phyloP scores from a whole-genome alignment of 371 early-diverging fungal species.

The Apophysomyces elegans region DNA sequence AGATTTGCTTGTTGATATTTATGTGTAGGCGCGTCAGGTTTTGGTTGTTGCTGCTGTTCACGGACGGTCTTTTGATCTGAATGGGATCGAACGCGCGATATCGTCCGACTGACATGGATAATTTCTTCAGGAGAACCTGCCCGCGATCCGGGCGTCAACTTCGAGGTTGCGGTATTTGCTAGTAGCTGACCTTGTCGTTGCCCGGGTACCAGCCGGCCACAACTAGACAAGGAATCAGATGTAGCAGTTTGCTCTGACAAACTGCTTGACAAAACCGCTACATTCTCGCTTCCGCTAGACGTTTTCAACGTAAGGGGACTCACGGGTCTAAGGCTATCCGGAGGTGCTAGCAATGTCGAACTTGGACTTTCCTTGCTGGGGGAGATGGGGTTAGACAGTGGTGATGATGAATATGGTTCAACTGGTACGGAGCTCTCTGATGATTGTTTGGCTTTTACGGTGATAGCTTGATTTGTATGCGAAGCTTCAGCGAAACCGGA shows the following conservation, averaged over 20 bases:
- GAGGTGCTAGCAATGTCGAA: constrained; percentile 9
- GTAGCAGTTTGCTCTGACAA: constrained; percentile 7
- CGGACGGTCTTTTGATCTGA: constrained; percentile 36
- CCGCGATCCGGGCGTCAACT: constrained; percentile 30
- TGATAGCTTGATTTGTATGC: not conserved
- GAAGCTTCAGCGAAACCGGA: not conserved
- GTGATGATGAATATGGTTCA: not conserved
- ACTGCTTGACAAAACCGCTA: not conserved
- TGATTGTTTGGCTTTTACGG: not conserved
- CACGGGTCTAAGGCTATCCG: constrained; percentile 5
- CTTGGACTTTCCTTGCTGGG: constrained; percentile 1
- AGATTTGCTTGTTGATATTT: constrained; percentile 13
- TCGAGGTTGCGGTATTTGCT: constrained; percentile 22
- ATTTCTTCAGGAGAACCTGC: constrained; percentile 20
- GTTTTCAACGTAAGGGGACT: constrained; percentile 16
- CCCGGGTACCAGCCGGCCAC: constrained; percentile 11
- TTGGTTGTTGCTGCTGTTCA: constrained; percentile 4
- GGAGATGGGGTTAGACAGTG: not conserved
- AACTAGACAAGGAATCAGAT: constrained; percentile 15
- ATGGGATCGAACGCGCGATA: constrained; percentile 44
- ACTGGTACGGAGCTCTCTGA: not conserved
- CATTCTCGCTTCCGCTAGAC: not conserved
- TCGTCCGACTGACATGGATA: constrained; percentile 24
- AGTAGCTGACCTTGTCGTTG: constrained; percentile 13
- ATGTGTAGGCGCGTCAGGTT: constrained; percentile 4